phyloP scores from a whole-genome alignment of 2,329 filamentous ascomycete genomes.

The Monosporascus sp. region DNA sequence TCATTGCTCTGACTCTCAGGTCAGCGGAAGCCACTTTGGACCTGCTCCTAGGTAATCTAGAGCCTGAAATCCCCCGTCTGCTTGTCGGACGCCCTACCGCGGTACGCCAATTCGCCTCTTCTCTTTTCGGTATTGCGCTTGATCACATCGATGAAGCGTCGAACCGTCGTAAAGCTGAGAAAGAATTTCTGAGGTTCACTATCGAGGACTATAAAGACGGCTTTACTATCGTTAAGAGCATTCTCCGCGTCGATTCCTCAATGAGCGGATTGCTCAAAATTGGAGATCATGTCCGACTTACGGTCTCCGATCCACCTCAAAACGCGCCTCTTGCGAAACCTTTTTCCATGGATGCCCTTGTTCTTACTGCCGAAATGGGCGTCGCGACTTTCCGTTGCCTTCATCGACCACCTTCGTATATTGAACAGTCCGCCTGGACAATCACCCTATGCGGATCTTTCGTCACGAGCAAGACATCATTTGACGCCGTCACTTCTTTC shows the following conservation, averaged over 20 bases:
- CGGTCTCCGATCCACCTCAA: constrained; percentile 24
- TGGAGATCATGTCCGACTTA: constrained; percentile 31
- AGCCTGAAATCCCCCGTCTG: constrained; percentile 25
- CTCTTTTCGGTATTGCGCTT: constrained; percentile 31
- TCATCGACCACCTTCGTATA: constrained; percentile 31
- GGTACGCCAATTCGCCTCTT: constrained; percentile 25
- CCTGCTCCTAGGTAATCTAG: constrained; percentile 27
- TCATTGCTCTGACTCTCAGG: constrained; percentile 25
- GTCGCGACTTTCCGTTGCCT: constrained; percentile 30
- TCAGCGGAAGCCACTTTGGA: constrained; percentile 23
- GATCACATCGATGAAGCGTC: constrained; percentile 34
- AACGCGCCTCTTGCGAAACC: constrained; percentile 23
- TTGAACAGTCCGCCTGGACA: constrained; percentile 31
- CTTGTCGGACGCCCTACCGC: constrained; percentile 20
- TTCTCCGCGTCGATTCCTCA: constrained; percentile 24
- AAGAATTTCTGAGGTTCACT: constrained; percentile 10
- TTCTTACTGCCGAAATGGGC: constrained; percentile 25
- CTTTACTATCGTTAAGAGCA: constrained; percentile 21
- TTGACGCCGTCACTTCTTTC: constrained; percentile 31
- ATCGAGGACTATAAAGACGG: constrained; percentile 7
- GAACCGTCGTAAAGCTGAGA: neutral
- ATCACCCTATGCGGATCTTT: constrained; percentile 35
- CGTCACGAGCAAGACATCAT: constrained; percentile 33
- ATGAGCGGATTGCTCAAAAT: constrained; percentile 12
- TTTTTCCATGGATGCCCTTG: constrained; percentile 34